A percentile compares a stretch with the other conserved stretches of the same genome.
phyloP scores from a whole-genome alignment of 2,329 filamentous ascomycete genomes.

The Xylaria sp. region DNA sequence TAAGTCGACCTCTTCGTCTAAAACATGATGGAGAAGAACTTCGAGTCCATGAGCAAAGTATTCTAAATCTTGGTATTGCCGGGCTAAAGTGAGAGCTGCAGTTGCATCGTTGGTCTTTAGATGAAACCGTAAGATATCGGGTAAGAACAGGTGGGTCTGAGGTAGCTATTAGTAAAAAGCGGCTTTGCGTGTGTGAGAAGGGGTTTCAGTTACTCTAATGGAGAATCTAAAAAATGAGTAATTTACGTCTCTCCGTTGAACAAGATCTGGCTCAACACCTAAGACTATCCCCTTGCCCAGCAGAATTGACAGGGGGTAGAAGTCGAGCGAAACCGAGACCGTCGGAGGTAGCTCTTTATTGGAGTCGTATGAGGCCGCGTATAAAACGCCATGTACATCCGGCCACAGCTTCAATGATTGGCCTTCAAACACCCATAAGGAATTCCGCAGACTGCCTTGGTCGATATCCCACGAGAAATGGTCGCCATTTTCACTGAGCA shows the following conservation, averaged over 20 bases:
- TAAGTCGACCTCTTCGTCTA: conserved; percentile 92
- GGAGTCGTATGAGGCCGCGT: conserved; percentile 73
- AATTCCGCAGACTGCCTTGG: conserved; percentile 75
- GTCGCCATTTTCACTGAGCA: conserved; percentile 40
- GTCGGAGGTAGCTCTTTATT: conserved; percentile 77
- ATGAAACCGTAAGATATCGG: conserved; percentile 84
- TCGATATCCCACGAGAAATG: conserved; percentile 50
- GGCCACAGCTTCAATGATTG: conserved; percentile 88
- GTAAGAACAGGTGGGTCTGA: conserved; percentile 91
- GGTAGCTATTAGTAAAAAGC: conserved; percentile 29
- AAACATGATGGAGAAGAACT: conserved; percentile 88
- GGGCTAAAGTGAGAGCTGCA: conserved; percentile 82
- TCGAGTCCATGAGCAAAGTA: conserved; percentile 96
- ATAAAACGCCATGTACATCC: conserved; percentile 85
- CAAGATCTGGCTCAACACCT: conserved; percentile 89
- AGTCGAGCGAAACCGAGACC: conserved; percentile 87
- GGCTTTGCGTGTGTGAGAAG: neutral
- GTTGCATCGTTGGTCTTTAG: conserved; percentile 80
- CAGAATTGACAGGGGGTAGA: conserved; percentile 90
- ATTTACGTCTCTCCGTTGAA: conserved; percentile 90
- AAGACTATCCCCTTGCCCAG: conserved; percentile 91
- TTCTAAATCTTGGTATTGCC: conserved; percentile 85
- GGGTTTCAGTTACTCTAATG: conserved; percentile 75
- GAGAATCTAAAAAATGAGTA: conserved; percentile 92
- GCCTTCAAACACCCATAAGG: conserved; percentile 95